Percentiles rank a stretch among this genome's conserved stretches.
phyloP scores from a whole-genome alignment of 2,329 filamentous ascomycete genomes.

The Cordyceps fumosorosea region DNA sequence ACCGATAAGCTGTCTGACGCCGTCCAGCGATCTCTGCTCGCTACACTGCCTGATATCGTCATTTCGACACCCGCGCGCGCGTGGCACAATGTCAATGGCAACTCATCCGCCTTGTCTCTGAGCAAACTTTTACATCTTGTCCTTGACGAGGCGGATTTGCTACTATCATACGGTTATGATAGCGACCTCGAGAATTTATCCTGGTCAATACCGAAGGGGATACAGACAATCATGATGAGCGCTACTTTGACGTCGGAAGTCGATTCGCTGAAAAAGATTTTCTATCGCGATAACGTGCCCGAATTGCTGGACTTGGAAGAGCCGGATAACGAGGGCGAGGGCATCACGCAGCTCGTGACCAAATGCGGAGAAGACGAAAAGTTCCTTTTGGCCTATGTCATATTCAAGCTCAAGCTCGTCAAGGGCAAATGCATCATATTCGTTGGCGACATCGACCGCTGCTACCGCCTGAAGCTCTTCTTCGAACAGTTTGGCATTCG shows the following conservation, averaged over 20 bases:
- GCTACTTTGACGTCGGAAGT: constrained; percentile 87
- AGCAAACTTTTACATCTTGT: constrained; percentile 70
- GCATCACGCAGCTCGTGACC: constrained; percentile 80
- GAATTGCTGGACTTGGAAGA: constrained; percentile 77
- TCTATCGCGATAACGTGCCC: constrained; percentile 64
- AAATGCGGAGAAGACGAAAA: constrained; percentile 97
- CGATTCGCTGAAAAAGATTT: constrained; percentile 74
- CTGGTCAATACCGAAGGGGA: constrained; percentile 69
- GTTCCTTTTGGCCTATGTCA: constrained; percentile 85
- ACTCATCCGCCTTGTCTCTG: constrained; percentile 56
- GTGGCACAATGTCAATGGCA: constrained; percentile 67
- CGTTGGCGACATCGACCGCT: constrained; percentile 78
- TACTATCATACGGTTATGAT: constrained; percentile 89
- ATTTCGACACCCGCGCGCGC: constrained; percentile 86
- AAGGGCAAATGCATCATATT: constrained; percentile 76
- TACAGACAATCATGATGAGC: constrained; percentile 90
- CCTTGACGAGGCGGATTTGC: constrained; percentile 89
- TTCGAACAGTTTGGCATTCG: constrained; percentile 95
- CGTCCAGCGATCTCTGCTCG: constrained; percentile 79
- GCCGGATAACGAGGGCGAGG: constrained; percentile 67
- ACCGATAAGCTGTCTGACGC: constrained; percentile 85
- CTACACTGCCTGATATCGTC: constrained; percentile 80
- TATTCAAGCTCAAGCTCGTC: constrained; percentile 90
- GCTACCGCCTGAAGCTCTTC: constrained; percentile 89
- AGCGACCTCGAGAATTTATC: constrained; percentile 80